A percentile compares a stretch with the other conserved stretches of the same genome.
Conservation (phyloP, 192 early-diverging fungal species). For the Coemansia sp. region DNA sequence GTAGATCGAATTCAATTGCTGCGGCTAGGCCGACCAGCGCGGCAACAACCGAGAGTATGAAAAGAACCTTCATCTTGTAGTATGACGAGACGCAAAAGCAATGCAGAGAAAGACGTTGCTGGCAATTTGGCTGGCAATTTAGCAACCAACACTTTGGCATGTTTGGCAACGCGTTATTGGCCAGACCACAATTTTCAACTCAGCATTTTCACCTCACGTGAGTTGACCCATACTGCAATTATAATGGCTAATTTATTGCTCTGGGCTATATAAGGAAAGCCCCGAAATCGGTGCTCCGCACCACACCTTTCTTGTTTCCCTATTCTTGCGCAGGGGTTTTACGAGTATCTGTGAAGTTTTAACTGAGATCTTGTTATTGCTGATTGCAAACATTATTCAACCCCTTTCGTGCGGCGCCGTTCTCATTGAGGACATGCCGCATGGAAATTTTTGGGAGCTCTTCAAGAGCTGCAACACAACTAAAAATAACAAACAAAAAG, state of each 20-base stretch:
- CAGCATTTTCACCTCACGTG: conserved; percentile 3
- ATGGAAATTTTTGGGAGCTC: conserved; percentile 56
- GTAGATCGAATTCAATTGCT: conserved; percentile 82
- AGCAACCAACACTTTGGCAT: background rate
- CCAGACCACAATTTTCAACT: conserved; percentile 4
- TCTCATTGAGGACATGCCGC: conserved; percentile 10
- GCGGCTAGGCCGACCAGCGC: conserved; percentile 11
- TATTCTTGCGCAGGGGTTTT: conserved; percentile 50
- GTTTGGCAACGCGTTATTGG: conserved; percentile 23
- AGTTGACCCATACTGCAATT: conserved; percentile 1
- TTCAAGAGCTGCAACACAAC: conserved; percentile 5
- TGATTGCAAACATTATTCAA: conserved; percentile 50
- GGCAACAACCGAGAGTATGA: conserved; percentile 16
- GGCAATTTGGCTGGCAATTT: background rate
- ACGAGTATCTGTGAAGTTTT: conserved; percentile 51
- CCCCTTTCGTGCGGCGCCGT: conserved; percentile 31
- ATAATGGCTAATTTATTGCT: background rate
- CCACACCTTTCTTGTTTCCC: background rate
- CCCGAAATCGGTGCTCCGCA: background rate
- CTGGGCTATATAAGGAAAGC: background rate
- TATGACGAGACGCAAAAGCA: background rate
- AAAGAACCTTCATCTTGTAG: conserved; percentile 21
- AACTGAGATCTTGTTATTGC: conserved; percentile 49
- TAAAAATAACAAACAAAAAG: background rate
- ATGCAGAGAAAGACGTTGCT: background rate